Evolutionary conservation across 768 basidiomycete genomes (phyloP).

Genomic region (Serendipita vermifera): DNA sequence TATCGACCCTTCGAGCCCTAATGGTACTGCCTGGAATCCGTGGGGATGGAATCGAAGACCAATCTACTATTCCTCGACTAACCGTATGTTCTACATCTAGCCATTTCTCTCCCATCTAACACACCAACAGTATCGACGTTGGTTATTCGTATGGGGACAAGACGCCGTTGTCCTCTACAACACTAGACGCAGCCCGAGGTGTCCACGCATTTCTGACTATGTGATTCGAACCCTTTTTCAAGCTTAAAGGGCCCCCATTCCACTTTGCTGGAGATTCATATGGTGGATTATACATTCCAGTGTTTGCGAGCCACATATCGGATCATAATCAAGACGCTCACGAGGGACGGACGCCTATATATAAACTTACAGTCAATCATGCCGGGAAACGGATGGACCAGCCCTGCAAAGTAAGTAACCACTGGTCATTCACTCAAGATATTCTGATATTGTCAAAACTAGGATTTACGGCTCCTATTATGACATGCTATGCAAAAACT

Average conservation of each 20-base stretch:
- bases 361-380: conserved; percentile 15
- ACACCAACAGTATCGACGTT: conserved; percentile 18
- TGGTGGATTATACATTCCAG: too few species aligned
- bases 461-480: conserved; percentile 12
- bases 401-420: conserved; percentile 6
- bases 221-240: conserved; percentile 16
- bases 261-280: conserved; percentile 3
- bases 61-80: conserved; percentile 20
- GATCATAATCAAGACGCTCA: too few species aligned
- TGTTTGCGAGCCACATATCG: too few species aligned
- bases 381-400: conserved; percentile 27
- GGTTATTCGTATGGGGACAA: neutral
- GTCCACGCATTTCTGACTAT: conserved; percentile 17
- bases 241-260: conserved; percentile 25
- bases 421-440: neutral
- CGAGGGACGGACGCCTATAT: neutral
- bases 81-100: conserved; percentile 19
- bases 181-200: conserved; percentile 7
- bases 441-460: neutral
- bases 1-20: conserved; percentile 17
- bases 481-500: conserved; percentile 13
- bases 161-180: neutral
- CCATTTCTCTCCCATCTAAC: conserved; percentile 36
- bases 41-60: conserved; percentile 31
- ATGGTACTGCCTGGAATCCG: conserved; percentile 23